Conservation (phyloP, 495 filamentous ascomycete genomes). For the Patellaria atrata region DNA sequence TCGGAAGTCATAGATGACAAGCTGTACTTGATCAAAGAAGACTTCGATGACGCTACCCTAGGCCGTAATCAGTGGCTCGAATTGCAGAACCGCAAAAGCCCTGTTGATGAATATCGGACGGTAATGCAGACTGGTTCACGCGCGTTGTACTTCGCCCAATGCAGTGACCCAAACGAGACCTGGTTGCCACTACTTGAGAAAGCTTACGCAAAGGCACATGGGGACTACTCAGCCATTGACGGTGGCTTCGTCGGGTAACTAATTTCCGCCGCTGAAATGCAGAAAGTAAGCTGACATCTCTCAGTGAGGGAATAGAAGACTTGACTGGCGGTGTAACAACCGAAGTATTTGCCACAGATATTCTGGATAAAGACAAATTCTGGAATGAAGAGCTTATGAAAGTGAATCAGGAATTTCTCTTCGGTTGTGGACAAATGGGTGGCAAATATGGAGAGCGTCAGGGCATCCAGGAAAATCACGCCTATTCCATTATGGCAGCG, state of each 20-base stretch:
- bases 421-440: slow-evolving; percentile 58
- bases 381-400: slow-evolving; percentile 77
- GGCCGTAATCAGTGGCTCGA: slow-evolving; percentile 60
- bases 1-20: slow-evolving; percentile 81
- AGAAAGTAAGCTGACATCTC: slow-evolving; percentile 1
- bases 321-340: slow-evolving; percentile 83
- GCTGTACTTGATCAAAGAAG: slow-evolving; percentile 65
- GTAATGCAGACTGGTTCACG: slow-evolving; percentile 62
- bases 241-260: slow-evolving; percentile 62
- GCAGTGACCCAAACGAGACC: slow-evolving; percentile 73
- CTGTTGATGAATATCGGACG: slow-evolving; percentile 64
- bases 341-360: slow-evolving; percentile 63
- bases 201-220: slow-evolving; percentile 91
- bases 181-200: slow-evolving; percentile 93
- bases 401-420: slow-evolving; percentile 78
- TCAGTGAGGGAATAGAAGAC: slow-evolving; percentile 78
- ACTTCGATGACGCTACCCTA: slow-evolving; percentile 58
- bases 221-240: slow-evolving; percentile 69
- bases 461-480: slow-evolving; percentile 70
- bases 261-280: neutral
- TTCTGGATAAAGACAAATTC: slow-evolving; percentile 75
- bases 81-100: slow-evolving; percentile 47
- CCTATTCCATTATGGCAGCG: slow-evolving; percentile 79
- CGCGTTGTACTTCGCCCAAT: slow-evolving; percentile 77
- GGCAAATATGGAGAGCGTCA: slow-evolving; percentile 38